Base-by-base conservation (phyloP, 2,329 filamentous ascomycete species). In the Metarhizium sp. region DNA sequence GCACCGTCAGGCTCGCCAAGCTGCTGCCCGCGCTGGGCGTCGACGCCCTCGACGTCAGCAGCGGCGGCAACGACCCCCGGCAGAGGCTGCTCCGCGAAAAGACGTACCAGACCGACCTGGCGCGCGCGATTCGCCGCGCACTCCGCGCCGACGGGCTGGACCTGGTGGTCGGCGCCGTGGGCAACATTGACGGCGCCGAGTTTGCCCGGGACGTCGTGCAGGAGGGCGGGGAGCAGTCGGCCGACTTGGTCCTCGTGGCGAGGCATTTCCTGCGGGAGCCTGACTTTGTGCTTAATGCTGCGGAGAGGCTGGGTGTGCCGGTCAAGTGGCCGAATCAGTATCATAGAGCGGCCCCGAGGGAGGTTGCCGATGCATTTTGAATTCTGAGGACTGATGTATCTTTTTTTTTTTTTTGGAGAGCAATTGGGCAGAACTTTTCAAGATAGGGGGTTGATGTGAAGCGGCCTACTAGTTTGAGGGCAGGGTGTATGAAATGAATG, bases 251-350 rank as follows among this genome's bases (percentile, higher is more conserved):
- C 0, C 77, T 92, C 18, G 77, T 87, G 1, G 92, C 82, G 0
- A 78, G 90, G 55, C 86, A 87, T 64, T 94, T 94, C 70, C 77
- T 95, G 72, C 83, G 90, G 67, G 90, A 95, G 65, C 88, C 91
- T 0, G 85, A 88, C 56, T 84, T 91, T 66, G 86, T 90, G 8
- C 82, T 90, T 71, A 78, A 80, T 38, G 85, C 82, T 59, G 91
- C 89, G 0, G 79, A 88, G 58, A 81, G 90, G 60, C 73, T 95
- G 36, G 84, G 81, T 10, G 83, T 92, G 3, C 74, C 82, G 56
- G 82, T 92, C 5, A 75, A 85, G 62, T 86, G 86, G 81, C 82
- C 90, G 1, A 82, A 83, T 60, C 90, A 95, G 67, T 82, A 82
- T 61, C 61, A 67, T 32, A 68, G 74, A 10, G 73, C 71, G 1